phyloP scores from a whole-genome alignment of 345 rosid genomes.

The Erysimum cheiranthoides region DNA sequence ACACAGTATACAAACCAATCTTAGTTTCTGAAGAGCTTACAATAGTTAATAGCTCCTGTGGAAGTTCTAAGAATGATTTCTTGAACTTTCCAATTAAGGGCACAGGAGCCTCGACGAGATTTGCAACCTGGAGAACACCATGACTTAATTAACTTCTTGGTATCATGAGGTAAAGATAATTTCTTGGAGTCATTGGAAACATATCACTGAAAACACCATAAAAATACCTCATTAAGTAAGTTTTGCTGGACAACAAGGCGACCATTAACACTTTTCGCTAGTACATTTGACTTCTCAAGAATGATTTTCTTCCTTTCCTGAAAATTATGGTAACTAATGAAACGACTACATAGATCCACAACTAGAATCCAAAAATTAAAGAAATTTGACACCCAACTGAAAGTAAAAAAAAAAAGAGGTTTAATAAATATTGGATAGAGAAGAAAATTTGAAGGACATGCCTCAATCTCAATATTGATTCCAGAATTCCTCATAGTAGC shows the following conservation, averaged over 20 bases:
- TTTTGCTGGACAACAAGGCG: slow-evolving; percentile 59
- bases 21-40: slow-evolving; percentile 52
- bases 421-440: slow-evolving; percentile 17
- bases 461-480: slow-evolving; percentile 78
- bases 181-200: slow-evolving; percentile 10
- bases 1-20: slow-evolving; percentile 7
- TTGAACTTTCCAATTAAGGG: slow-evolving; percentile 83
- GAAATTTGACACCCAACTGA: slow-evolving; percentile 27
- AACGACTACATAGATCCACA: slow-evolving; percentile 17
- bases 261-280: slow-evolving; percentile 79
- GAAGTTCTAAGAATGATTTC: slow-evolving; percentile 88
- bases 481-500: slow-evolving; percentile 73
- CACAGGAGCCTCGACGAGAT: slow-evolving; percentile 96
- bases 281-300: slow-evolving; percentile 59
- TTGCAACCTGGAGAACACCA: slow-evolving; percentile 68
- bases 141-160: slow-evolving; percentile 17
- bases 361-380: slow-evolving; percentile 11
- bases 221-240: slow-evolving; percentile 75
- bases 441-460: slow-evolving; percentile 36
- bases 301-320: slow-evolving; percentile 77
- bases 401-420: neutral
- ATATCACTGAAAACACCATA: slow-evolving; percentile 33
- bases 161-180: slow-evolving; percentile 12
- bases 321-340: slow-evolving; percentile 28
- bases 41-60: slow-evolving; percentile 84